Conservation (phyloP, 2,329 filamentous ascomycete genomes). For the Cladophialophora yegresii region DNA sequence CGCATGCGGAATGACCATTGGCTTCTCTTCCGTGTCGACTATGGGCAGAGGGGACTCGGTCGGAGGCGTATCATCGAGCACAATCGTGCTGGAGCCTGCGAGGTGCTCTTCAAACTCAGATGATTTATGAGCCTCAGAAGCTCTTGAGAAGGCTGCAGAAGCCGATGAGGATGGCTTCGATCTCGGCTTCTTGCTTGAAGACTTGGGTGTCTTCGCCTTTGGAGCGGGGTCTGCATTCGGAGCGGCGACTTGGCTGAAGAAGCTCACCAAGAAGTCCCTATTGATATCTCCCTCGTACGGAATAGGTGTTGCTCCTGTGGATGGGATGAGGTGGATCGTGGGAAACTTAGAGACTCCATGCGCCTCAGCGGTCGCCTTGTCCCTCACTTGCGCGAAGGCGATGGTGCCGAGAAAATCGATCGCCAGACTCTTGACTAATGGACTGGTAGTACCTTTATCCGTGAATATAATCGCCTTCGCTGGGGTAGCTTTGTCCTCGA, state of each 20-base stretch:
- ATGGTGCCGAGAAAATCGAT: constrained; percentile 87
- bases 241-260: constrained; percentile 74
- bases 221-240: constrained; percentile 77
- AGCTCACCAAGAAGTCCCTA: constrained; percentile 77
- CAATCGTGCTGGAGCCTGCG: constrained; percentile 54
- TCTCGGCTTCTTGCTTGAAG: constrained; percentile 37
- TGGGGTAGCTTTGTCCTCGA: constrained; percentile 65
- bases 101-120: constrained; percentile 51
- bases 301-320: constrained; percentile 66
- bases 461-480: constrained; percentile 91
- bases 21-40: constrained; percentile 46
- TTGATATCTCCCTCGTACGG: constrained; percentile 81
- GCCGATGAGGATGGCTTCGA: constrained; percentile 50
- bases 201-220: constrained; percentile 40
- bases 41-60: constrained; percentile 58
- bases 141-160: constrained; percentile 53
- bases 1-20: constrained; percentile 55
- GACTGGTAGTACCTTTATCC: constrained; percentile 84
- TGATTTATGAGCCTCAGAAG: constrained; percentile 56
- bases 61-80: constrained; percentile 52
- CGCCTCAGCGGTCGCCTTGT: constrained; percentile 72
- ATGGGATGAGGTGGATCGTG: constrained; percentile 75
- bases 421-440: constrained; percentile 78
- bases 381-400: constrained; percentile 76
- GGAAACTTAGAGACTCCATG: constrained; percentile 81